Evolutionary conservation across 2,329 filamentous ascomycete genomes (phyloP).

Genomic region (Triangularia verruculosa): DNA sequence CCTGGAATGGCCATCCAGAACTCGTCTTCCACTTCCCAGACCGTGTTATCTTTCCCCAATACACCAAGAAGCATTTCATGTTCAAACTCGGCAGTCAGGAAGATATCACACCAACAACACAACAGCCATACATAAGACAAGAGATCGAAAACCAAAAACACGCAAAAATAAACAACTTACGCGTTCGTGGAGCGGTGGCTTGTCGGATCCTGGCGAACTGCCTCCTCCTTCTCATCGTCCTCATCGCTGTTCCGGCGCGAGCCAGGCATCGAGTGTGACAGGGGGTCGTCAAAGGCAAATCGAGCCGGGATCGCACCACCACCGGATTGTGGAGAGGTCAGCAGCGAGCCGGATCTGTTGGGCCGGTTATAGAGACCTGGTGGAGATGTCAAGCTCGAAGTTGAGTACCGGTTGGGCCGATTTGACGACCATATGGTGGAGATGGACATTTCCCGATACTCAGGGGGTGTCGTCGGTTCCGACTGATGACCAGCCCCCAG

Average conservation of each 20-base stretch:
- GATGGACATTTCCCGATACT: slow-evolving; percentile 75
- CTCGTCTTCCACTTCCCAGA: not conserved
- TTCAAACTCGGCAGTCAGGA: not conserved
- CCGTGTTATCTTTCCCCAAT: not conserved
- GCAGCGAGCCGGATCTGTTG: slow-evolving; percentile 72
- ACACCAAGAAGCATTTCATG: not conserved
- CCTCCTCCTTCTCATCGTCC: slow-evolving; percentile 80
- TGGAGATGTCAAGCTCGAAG: slow-evolving; percentile 80
- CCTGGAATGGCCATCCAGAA: not conserved
- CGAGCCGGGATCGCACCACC: slow-evolving; percentile 50
- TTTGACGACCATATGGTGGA: slow-evolving; percentile 78
- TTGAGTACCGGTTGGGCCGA: slow-evolving; percentile 85
- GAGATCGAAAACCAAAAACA: not conserved
- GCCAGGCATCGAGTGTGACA: slow-evolving; percentile 80
- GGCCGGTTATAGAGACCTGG: slow-evolving; percentile 72
- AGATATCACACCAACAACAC: not conserved
- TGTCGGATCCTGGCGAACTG: slow-evolving; percentile 65
- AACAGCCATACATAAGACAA: not conserved
- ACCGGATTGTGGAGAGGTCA: slow-evolving; percentile 72
- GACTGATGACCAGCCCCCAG: slow-evolving; percentile 69
- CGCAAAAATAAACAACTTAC: slow-evolving; percentile 57
- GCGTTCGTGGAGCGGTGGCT: slow-evolving; percentile 71
- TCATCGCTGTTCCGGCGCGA: slow-evolving; percentile 90
- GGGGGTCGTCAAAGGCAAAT: slow-evolving; percentile 62
- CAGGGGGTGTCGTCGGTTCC: slow-evolving; percentile 93